These are phyloP conservation scores for Thalassiosira pacifica DNA, from an alignment of 352 stramenopile genomes.

Conservation along the genomic window DNA sequence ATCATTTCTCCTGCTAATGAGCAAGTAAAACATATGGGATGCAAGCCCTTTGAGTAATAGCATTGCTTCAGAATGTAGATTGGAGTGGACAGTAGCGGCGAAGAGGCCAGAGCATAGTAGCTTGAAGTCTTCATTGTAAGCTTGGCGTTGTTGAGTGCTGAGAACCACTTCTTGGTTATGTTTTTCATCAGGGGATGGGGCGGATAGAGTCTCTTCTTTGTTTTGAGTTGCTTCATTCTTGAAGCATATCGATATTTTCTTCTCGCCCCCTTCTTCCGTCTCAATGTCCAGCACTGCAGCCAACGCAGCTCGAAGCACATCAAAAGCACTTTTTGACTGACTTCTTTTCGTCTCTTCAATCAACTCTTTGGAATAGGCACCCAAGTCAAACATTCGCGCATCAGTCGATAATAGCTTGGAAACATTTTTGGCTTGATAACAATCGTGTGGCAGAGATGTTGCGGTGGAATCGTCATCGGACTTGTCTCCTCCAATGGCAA, in stretches of 20 bases:
- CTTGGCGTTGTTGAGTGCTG: constrained; percentile 20
- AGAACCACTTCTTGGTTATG: neutral
- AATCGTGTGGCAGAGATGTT: neutral
- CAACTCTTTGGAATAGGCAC: constrained; percentile 54
- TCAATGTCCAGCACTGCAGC: constrained; percentile 66
- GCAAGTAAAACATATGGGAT: constrained; percentile 66
- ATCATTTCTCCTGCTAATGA: constrained; percentile 40
- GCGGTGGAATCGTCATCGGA: constrained; percentile 75
- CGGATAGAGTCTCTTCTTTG: constrained; percentile 2
- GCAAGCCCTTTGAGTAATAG: constrained; percentile 68
- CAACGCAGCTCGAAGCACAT: constrained; percentile 70
- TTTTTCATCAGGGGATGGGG: neutral
- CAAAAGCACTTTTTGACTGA: constrained; percentile 73
- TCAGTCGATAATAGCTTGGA: constrained; percentile 35
- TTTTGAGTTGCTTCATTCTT: constrained; percentile 19
- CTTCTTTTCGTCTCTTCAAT: constrained; percentile 64
- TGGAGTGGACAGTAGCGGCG: constrained; percentile 43
- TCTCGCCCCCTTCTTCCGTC: constrained; percentile 27
- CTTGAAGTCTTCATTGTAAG: constrained; percentile 52
- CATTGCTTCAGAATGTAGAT: constrained; percentile 63
- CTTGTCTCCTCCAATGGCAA: constrained; percentile 77
- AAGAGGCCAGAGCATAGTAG: constrained; percentile 67
- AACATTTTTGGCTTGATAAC: constrained; percentile 23
- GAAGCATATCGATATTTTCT: constrained; percentile 16
- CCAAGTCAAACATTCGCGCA: constrained; percentile 55